Evolutionary conservation across 768 basidiomycete species (phyloP), one percentile per base, ranked within the genome.

Genomic region (Psilocybe cubensis): DNA sequence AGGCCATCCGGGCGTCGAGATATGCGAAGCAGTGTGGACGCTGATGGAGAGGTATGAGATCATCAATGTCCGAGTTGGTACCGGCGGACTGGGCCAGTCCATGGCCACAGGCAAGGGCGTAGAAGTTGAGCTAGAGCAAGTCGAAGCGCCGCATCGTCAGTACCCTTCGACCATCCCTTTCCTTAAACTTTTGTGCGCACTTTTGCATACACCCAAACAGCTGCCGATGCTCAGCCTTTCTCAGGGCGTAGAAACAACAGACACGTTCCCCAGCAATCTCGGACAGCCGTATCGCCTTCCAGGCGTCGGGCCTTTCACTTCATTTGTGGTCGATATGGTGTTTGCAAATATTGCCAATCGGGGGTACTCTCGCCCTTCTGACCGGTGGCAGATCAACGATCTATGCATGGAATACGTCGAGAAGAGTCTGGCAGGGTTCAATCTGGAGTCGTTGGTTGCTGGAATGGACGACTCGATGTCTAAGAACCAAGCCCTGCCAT

Each of bases 91-190:
- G 12, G 76, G 79, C 14, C 65, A 76, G 23, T 70, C 79, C 41
- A 66, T 88, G 6, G 77, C 83, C 3, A 78, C 87, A 20, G 82
- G 83, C 10, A 89, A 88, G 66, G 94, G 95, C 0, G 87, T 94
- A 3, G 88, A 96, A 61, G 82, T 90, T 4, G 94, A 96, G 68
- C 73, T 98, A 60, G 94, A 95, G 62, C 89, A 94, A 62, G 85
- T 95, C 51, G 96, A 98, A 72, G 77, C 91, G 12, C 79, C 81
- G 3, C 84, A 88, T 67, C 83, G 83, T 70, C 66, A 89, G 54
- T 98, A 96, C 71, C 94, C 96, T 0, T 83, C 92, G 7, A 96
- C 96, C 0, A 88, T 92, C 20, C 88, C 96, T 0, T 96, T 98
- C 76, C 74, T 98, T 49, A 82, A 83, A 55, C 82, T 98, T 43